Conservation (phyloP, 768 basidiomycete genomes). For the Agaricus subrufescens region DNA sequence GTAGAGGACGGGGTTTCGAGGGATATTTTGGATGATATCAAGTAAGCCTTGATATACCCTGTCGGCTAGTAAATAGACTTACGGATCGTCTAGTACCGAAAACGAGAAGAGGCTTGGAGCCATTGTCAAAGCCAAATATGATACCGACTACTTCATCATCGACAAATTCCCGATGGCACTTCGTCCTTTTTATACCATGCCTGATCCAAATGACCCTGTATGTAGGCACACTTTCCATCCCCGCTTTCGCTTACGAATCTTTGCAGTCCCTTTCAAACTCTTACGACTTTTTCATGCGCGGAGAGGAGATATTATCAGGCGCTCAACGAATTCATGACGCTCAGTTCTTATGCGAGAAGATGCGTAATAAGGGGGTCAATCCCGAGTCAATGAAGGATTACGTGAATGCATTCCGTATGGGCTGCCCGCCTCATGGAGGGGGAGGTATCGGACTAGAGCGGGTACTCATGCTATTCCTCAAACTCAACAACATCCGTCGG, state of each 20-base stretch:
- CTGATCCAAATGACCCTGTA: slow-evolving; percentile 87
- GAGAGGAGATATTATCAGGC: slow-evolving; percentile 97
- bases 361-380: slow-evolving; percentile 84
- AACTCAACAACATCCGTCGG: slow-evolving; percentile 91
- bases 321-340: slow-evolving; percentile 98
- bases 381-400: slow-evolving; percentile 91
- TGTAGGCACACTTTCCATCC: slow-evolving; percentile 19
- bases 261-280: slow-evolving; percentile 87
- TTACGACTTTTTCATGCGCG: slow-evolving; percentile 99
- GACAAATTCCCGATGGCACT: slow-evolving; percentile 98
- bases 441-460: slow-evolving; percentile 95
- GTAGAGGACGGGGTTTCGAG: slow-evolving; percentile 81
- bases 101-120: slow-evolving; percentile 93
- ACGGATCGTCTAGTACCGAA: slow-evolving; percentile 59
- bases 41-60: slow-evolving; percentile 38
- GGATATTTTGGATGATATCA: slow-evolving; percentile 84
- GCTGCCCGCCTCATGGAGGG: slow-evolving; percentile 94
- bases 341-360: slow-evolving; percentile 71
- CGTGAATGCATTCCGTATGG: slow-evolving; percentile 91
- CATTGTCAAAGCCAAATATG: slow-evolving; percentile 87
- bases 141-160: slow-evolving; percentile 98
- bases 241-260: neutral
- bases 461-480: slow-evolving; percentile 96
- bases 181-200: slow-evolving; percentile 99
- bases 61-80: neutral